Conservation (phyloP, 345 rosid genomes). For the Firmiana major region DNA sequence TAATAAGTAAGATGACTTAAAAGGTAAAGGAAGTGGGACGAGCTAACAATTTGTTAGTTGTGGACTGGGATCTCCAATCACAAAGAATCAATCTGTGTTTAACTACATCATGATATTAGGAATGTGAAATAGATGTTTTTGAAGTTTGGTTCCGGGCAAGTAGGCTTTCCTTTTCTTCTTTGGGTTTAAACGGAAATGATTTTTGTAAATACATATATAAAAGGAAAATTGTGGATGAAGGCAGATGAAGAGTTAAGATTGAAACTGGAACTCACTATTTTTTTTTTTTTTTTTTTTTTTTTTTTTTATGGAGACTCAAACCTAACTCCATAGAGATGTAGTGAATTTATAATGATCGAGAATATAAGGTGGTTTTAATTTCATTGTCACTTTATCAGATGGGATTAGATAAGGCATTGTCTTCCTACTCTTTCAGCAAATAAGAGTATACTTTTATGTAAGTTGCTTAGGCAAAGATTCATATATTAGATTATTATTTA, state of each 20-base stretch:
- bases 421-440: too few relatives aligned
- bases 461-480: too few relatives aligned
- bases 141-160: constrained; percentile 7
- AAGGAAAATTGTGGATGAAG: background rate
- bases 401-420: too few relatives aligned
- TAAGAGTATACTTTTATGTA: too few relatives aligned
- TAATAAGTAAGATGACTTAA: constrained; percentile 5
- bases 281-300: background rate
- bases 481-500: too few relatives aligned
- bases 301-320: background rate
- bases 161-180: constrained; percentile 23
- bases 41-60: background rate
- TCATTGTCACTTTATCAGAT: background rate
- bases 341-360: background rate
- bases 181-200: too few relatives aligned
- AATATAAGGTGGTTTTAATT: background rate
- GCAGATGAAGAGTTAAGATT: background rate
- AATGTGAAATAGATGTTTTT: background rate
- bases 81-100: background rate
- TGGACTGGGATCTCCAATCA: constrained; percentile 1
- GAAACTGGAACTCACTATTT: background rate
- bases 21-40: background rate
- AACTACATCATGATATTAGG: background rate
- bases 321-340: background rate
- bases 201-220: too few relatives aligned